Conservation (phyloP, 768 basidiomycete species). For the Lactarius psammicola region DNA sequence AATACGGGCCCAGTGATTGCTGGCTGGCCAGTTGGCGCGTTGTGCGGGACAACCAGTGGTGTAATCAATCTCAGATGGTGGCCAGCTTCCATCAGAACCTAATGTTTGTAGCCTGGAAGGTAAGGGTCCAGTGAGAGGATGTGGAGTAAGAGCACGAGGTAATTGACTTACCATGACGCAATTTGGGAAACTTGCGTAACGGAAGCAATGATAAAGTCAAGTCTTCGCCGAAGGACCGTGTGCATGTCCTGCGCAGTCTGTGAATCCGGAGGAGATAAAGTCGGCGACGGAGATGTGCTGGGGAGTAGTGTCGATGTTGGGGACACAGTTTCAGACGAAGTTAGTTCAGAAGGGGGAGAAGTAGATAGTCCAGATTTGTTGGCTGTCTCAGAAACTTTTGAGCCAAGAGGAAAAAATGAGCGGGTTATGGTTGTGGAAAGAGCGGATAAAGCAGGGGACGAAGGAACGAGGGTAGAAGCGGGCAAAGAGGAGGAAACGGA, state of each 20-base stretch:
- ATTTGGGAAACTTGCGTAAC: conserved; percentile 11
- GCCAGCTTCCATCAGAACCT: conserved; percentile 29
- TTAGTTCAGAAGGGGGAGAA: not conserved
- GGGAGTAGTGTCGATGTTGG: not conserved
- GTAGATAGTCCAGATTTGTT: not conserved
- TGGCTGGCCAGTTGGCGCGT: conserved; percentile 40
- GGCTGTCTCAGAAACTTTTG: not conserved
- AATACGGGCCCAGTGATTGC: conserved; percentile 33
- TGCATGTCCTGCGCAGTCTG: conserved; percentile 21
- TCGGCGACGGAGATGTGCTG: not conserved
- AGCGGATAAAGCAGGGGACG: not conserved
- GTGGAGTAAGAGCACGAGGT: not conserved
- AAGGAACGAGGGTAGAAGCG: not conserved
- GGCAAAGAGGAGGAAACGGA: not conserved
- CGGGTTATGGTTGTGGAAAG: not conserved
- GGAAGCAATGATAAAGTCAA: conserved; percentile 18
- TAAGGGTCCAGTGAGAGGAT: not conserved
- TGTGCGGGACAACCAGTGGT: conserved; percentile 36
- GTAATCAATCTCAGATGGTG: conserved; percentile 34
- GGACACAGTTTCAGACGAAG: not conserved
- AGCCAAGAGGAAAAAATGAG: not conserved
- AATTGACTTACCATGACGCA: conserved; percentile 16
- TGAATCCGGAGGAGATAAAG: not conserved
- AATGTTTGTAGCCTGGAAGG: conserved; percentile 28
- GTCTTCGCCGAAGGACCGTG: conserved; percentile 21